phyloP scores from a whole-genome alignment of 148 eudicot species.

The Cornus controversa region DNA sequence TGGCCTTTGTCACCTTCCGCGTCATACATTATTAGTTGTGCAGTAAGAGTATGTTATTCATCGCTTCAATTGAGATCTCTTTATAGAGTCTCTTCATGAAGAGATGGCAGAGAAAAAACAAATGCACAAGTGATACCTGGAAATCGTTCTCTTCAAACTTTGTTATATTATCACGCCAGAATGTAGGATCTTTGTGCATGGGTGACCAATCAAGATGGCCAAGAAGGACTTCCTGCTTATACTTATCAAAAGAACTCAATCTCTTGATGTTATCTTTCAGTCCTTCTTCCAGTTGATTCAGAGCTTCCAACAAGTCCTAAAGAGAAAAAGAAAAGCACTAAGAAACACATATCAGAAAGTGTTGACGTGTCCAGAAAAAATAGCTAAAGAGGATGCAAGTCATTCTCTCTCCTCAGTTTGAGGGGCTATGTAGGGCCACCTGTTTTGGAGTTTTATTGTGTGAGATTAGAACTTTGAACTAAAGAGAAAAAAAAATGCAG shows the following conservation, averaged over 20 bases:
- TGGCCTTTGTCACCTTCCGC: too few relatives aligned
- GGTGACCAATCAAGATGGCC: conserved; percentile 99
- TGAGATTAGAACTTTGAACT: too few relatives aligned
- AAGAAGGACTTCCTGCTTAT: conserved; percentile 94
- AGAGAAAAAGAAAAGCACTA: background rate
- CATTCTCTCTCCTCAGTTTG: background rate
- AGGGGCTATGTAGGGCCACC: background rate
- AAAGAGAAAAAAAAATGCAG: too few relatives aligned
- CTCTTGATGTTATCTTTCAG: conserved; percentile 75
- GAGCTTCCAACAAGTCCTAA: conserved; percentile 86
- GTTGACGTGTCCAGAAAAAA: background rate
- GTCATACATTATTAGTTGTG: too few relatives aligned
- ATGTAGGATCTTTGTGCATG: conserved; percentile 89
- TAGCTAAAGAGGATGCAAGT: background rate
- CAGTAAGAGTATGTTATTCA: background rate
- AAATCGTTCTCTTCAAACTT: conserved; percentile 91
- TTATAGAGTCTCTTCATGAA: too few relatives aligned
- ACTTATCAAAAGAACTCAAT: conserved; percentile 90
- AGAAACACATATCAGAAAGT: background rate
- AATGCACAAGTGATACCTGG: conserved; percentile 47
- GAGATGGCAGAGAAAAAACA: too few relatives aligned
- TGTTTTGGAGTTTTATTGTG: too few relatives aligned
- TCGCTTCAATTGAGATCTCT: too few relatives aligned
- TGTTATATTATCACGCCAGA: conserved; percentile 91
- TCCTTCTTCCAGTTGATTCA: conserved; percentile 76